Evolutionary conservation across 352 stramenopile species (phyloP).

Genomic region (Elongisporangium undulatum): DNA sequence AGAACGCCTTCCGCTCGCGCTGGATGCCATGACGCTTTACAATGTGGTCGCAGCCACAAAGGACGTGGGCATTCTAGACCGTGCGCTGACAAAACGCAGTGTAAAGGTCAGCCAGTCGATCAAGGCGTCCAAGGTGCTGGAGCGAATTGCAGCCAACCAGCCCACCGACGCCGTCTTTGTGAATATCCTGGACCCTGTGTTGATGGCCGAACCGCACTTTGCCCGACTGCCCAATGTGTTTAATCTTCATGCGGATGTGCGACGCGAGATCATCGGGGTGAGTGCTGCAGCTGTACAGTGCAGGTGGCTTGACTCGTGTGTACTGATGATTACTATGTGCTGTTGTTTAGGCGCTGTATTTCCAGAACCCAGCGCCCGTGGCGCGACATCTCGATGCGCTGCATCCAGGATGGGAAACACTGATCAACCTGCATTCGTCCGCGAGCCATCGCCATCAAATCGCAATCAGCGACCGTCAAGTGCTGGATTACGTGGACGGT

Average conservation of each 20-base stretch:
- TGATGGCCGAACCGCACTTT: conserved; percentile 33
- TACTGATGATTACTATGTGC: not conserved
- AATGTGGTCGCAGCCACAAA: conserved; percentile 42
- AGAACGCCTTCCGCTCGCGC: conserved; percentile 10
- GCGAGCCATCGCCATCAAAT: conserved; percentile 7
- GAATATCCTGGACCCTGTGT: conserved; percentile 38
- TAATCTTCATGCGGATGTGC: conserved; percentile 12
- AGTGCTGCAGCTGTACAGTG: not conserved
- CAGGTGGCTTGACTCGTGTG: not conserved
- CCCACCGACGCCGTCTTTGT: conserved; percentile 23
- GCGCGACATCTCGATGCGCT: conserved; percentile 40
- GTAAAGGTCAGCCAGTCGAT: not conserved
- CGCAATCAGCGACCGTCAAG: conserved; percentile 10
- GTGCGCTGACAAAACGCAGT: not conserved
- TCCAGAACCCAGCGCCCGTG: conserved; percentile 45
- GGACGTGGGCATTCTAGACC: conserved; percentile 32
- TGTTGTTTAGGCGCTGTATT: conserved; percentile 44
- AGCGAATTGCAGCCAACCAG: conserved; percentile 20
- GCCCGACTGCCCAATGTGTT: conserved; percentile 11
- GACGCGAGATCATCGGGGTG: conserved; percentile 51
- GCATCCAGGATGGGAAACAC: conserved; percentile 51
- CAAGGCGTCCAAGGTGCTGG: conserved; percentile 6
- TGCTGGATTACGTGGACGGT: conserved; percentile 43
- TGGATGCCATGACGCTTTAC: conserved; percentile 38
- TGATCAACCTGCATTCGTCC: conserved; percentile 28